Conservation (phyloP, 148 eudicot genomes). For the Rhododendron kiyosumense region DNA sequence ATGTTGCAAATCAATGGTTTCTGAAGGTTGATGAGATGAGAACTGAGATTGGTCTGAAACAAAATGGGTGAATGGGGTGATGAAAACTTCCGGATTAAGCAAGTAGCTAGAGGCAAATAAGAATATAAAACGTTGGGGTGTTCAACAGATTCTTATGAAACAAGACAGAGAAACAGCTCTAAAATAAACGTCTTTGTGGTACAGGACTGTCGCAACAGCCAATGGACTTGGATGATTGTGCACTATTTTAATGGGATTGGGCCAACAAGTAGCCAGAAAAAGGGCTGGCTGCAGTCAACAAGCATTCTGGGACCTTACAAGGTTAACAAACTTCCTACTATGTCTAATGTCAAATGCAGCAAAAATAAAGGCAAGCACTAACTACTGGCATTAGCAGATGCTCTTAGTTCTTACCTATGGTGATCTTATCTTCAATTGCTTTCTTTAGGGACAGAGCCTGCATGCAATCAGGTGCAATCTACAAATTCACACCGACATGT, state of each 20-base stretch:
- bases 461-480: conserved; percentile 44
- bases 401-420: conserved; percentile 19
- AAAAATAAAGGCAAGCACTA: no score
- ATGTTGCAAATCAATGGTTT: neutral
- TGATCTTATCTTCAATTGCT: conserved; percentile 27
- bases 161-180: neutral
- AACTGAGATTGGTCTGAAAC: neutral
- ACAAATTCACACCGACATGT: neutral
- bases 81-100: neutral
- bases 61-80: neutral
- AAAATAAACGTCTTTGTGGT: neutral
- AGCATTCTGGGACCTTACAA: no score
- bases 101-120: neutral
- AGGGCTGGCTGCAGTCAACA: no score
- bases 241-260: no score
- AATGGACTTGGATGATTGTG: no score
- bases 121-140: neutral
- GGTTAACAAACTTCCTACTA: no score
- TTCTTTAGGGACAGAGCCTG: conserved; percentile 34
- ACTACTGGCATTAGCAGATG: neutral
- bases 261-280: no score
- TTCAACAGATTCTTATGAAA: neutral
- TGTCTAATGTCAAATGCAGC: no score
- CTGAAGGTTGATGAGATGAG: neutral
- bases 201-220: neutral